A percentile compares a stretch with the other conserved stretches of the same genome.
Conservation (phyloP, 1,284 basidiomycete genomes). For the Cutaneotrichosporon sp. region DNA sequence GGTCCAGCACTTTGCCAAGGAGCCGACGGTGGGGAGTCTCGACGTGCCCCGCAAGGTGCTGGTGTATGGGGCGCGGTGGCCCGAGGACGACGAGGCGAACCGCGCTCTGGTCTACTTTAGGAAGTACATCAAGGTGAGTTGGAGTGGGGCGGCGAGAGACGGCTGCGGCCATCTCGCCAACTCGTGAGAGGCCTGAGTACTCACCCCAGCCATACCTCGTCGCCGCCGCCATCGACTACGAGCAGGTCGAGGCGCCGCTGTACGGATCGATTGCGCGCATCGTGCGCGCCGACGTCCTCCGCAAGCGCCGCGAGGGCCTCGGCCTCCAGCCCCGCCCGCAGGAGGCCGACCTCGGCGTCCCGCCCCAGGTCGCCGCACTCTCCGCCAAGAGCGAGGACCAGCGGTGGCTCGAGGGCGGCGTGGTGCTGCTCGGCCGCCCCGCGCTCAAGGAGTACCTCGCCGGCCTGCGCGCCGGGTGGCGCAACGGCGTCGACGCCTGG, state of each 20-base stretch:
- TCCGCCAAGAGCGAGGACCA: slow-evolving; percentile 62
- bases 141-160: too few relatives aligned
- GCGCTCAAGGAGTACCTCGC: slow-evolving; percentile 94
- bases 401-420: slow-evolving; percentile 75
- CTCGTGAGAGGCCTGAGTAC: too few relatives aligned
- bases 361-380: slow-evolving; percentile 60
- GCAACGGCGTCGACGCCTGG: slow-evolving; percentile 66
- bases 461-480: slow-evolving; percentile 83
- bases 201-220: slow-evolving; percentile 78
- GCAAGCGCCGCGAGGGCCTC: slow-evolving; percentile 55
- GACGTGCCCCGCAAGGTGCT: slow-evolving; percentile 77
- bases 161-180: too few relatives aligned
- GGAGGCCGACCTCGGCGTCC: slow-evolving; percentile 27
- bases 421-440: slow-evolving; percentile 83
- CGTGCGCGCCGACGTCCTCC: slow-evolving; percentile 61
- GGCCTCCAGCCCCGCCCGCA: slow-evolving; percentile 61
- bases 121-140: slow-evolving; percentile 91
- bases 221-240: slow-evolving; percentile 91
- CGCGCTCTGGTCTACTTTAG: slow-evolving; percentile 84
- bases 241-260: slow-evolving; percentile 75
- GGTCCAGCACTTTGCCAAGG: slow-evolving; percentile 73
- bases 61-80: slow-evolving; percentile 87
- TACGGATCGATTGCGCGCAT: slow-evolving; percentile 73
- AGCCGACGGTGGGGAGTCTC: slow-evolving; percentile 63
- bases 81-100: slow-evolving; percentile 90